phyloP scores from a whole-genome alignment of 805 yeast genomes.

The Lachancea lanzarotensis region DNA sequence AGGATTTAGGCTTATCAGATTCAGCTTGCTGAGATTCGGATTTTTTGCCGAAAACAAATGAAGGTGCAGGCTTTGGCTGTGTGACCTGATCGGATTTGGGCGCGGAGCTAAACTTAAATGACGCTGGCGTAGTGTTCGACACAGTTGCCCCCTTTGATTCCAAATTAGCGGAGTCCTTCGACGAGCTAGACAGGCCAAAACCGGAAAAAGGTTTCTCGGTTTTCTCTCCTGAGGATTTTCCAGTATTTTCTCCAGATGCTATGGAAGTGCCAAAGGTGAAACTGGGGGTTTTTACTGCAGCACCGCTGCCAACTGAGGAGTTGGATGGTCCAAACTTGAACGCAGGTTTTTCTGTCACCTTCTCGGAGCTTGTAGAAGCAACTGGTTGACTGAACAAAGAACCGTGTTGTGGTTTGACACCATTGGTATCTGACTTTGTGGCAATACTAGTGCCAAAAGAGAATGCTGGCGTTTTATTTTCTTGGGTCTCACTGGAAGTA shows the following conservation, averaged over 20 bases:
- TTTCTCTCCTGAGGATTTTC: background rate
- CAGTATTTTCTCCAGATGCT: background rate
- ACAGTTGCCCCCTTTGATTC: too few relatives aligned
- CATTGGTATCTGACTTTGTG: conserved; percentile 4
- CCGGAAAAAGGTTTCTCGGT: conserved; percentile 20
- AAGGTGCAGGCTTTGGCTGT: conserved; percentile 10
- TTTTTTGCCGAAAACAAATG: conserved; percentile 20
- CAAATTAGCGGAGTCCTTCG: background rate
- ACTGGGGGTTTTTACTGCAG: conserved; percentile 18
- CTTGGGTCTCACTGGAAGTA: background rate
- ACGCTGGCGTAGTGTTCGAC: conserved; percentile 3
- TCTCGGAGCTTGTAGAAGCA: background rate
- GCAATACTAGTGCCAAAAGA: conserved; percentile 14
- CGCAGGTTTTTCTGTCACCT: conserved; percentile 14
- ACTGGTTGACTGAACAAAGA: conserved; percentile 22
- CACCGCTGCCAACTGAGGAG: background rate
- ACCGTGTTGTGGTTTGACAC: conserved; percentile 16
- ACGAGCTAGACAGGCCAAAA: conserved; percentile 1
- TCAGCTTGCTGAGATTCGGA: background rate
- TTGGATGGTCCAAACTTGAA: conserved; percentile 11
- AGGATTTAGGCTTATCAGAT: conserved; percentile 12
- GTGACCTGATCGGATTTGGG: conserved; percentile 1
- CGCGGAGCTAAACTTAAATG: background rate
- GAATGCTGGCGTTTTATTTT: conserved; percentile 16
- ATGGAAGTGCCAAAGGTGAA: conserved; percentile 23